Conservation (phyloP, 2,329 filamentous ascomycete species). For the Talaromyces sp. region DNA sequence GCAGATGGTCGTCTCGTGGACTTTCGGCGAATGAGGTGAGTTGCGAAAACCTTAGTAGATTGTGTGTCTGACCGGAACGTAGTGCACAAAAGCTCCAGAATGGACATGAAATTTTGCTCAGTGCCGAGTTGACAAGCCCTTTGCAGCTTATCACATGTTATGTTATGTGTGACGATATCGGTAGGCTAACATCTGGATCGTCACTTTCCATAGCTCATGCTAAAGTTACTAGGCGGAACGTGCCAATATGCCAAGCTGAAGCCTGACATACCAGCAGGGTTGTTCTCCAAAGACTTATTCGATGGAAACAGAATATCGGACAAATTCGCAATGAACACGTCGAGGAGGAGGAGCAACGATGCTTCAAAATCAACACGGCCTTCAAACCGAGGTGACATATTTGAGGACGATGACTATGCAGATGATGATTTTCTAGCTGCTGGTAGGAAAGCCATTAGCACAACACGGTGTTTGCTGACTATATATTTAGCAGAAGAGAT, state of each 20-base stretch:
- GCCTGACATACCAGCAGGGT: slow-evolving; percentile 42
- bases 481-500: neutral
- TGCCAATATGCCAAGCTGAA: slow-evolving; percentile 49
- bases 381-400: slow-evolving; percentile 39
- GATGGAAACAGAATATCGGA: slow-evolving; percentile 13
- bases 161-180: slow-evolving; percentile 81
- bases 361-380: slow-evolving; percentile 12
- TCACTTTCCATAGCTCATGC: slow-evolving; percentile 5
- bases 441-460: slow-evolving; percentile 21
- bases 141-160: slow-evolving; percentile 61
- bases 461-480: neutral
- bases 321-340: slow-evolving; percentile 15
- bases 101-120: slow-evolving; percentile 57
- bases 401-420: slow-evolving; percentile 49
- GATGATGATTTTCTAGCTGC: slow-evolving; percentile 49
- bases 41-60: slow-evolving; percentile 24
- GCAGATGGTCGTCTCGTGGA: slow-evolving; percentile 65
- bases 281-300: slow-evolving; percentile 33
- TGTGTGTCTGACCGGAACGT: slow-evolving; percentile 11
- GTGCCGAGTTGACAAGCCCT: slow-evolving; percentile 48
- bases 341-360: slow-evolving; percentile 16
- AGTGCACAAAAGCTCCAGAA: slow-evolving; percentile 62
- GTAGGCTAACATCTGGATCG: slow-evolving; percentile 29
- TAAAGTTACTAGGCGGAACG: slow-evolving; percentile 47
- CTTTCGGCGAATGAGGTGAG: slow-evolving; percentile 57